These are phyloP conservation scores for Colletotrichum sansevieriae DNA, from an alignment of 2,329 filamentous ascomycete genomes.

Conservation along the genomic window DNA sequence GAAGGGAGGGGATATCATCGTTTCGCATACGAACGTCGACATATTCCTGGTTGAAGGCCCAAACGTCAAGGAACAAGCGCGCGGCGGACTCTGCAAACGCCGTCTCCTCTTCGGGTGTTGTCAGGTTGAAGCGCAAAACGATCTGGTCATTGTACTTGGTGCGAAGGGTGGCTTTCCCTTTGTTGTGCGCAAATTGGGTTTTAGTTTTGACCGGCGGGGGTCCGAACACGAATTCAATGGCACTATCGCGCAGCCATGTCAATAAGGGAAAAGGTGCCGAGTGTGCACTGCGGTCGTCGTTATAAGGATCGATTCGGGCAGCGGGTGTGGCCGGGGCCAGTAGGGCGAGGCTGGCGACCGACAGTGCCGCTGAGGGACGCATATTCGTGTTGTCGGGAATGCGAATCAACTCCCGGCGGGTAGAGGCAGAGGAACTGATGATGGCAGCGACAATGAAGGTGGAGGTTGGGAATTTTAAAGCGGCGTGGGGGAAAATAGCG, in stretches of 20 bases:
- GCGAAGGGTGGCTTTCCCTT: slow-evolving; percentile 61
- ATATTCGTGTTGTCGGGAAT: slow-evolving; percentile 20
- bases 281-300: slow-evolving; percentile 38
- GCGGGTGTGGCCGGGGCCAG: slow-evolving; percentile 47
- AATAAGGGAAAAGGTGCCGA: slow-evolving; percentile 60
- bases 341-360: slow-evolving; percentile 34
- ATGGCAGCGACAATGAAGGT: background rate
- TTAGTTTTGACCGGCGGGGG: slow-evolving; percentile 53
- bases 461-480: slow-evolving; percentile 35
- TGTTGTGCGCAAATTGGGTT: slow-evolving; percentile 45
- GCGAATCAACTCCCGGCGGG: background rate
- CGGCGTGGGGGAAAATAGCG: slow-evolving; percentile 36
- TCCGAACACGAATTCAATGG: slow-evolving; percentile 65
- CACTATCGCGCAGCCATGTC: slow-evolving; percentile 63
- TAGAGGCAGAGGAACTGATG: background rate
- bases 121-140: slow-evolving; percentile 90
- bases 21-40: slow-evolving; percentile 86
- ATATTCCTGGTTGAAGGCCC: slow-evolving; percentile 85
- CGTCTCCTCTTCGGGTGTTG: slow-evolving; percentile 74
- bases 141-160: slow-evolving; percentile 80
- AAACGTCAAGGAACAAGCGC: slow-evolving; percentile 87
- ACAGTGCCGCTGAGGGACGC: slow-evolving; percentile 29
- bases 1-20: slow-evolving; percentile 81
- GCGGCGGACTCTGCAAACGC: slow-evolving; percentile 80
- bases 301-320: slow-evolving; percentile 47